These are phyloP conservation scores for Stagonosporopsis rhizophila DNA, from an alignment of 2,329 filamentous ascomycete species.

Conservation along the genomic window DNA sequence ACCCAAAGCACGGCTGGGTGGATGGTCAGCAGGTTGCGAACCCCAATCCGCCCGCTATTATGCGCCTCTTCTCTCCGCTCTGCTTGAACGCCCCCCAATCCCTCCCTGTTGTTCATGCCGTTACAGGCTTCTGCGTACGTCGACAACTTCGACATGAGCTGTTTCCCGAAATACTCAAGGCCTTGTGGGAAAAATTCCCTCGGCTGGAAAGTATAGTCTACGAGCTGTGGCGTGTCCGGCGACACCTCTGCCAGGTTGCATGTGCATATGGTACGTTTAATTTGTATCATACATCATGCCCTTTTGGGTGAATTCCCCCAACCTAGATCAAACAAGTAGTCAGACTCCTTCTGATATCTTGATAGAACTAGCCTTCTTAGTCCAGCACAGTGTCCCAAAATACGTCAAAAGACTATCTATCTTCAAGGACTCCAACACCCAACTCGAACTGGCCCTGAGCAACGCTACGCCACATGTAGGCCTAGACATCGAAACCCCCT, in stretches of 20 bases:
- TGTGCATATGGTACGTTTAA: slow-evolving; percentile 24
- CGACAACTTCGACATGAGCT: slow-evolving; percentile 29
- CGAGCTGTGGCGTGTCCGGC: slow-evolving; percentile 26
- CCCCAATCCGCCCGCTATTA: slow-evolving; percentile 21
- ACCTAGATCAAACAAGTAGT: slow-evolving; percentile 24
- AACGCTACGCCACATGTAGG: slow-evolving; percentile 24
- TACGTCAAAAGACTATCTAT: slow-evolving; percentile 30
- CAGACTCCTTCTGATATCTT: slow-evolving; percentile 26
- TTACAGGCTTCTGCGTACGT: slow-evolving; percentile 29
- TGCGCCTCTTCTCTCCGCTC: slow-evolving; percentile 26
- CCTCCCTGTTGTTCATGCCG: slow-evolving; percentile 26
- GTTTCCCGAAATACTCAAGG: slow-evolving; percentile 23
- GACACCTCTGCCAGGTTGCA: slow-evolving; percentile 17
- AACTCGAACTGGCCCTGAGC: slow-evolving; percentile 27
- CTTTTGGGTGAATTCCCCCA: not conserved
- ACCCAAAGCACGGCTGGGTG: slow-evolving; percentile 29
- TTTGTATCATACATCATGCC: slow-evolving; percentile 19
- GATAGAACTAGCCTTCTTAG: slow-evolving; percentile 26
- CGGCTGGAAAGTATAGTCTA: slow-evolving; percentile 31
- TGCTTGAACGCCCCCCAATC: slow-evolving; percentile 22
- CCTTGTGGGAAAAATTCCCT: slow-evolving; percentile 29
- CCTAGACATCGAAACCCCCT: slow-evolving; percentile 22
- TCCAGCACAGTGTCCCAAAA: slow-evolving; percentile 27
- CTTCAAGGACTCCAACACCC: slow-evolving; percentile 30
- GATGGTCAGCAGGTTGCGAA: slow-evolving; percentile 24